These are phyloP conservation scores for Vaccinium macrocarpon DNA, from an alignment of 148 eudicot species.

Conservation along the genomic window DNA sequence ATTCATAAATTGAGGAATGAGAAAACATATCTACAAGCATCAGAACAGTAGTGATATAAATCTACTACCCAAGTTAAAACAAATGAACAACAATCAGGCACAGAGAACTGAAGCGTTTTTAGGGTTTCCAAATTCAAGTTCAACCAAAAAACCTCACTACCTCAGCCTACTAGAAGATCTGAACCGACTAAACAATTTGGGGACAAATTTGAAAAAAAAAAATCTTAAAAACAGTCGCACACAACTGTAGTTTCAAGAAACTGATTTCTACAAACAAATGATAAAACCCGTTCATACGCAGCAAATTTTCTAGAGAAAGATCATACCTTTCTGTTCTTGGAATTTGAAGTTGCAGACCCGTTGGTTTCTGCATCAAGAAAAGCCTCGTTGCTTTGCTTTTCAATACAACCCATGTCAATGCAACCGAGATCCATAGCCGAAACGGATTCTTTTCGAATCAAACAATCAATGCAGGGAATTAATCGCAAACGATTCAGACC, in stretches of 20 bases:
- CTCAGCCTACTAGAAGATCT: not conserved
- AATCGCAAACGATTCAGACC: not conserved
- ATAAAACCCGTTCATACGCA: not conserved
- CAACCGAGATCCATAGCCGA: conserved; percentile 66
- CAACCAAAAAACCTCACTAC: not conserved
- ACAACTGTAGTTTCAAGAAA: not conserved
- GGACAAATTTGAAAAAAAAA: not conserved
- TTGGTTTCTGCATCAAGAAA: conserved; percentile 17
- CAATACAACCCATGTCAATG: conserved; percentile 69
- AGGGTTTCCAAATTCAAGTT: conserved; percentile 11
- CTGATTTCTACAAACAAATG: not conserved
- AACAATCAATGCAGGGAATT: not conserved
- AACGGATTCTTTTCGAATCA: not conserved
- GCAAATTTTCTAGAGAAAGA: not conserved
- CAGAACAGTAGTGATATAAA: not conserved
- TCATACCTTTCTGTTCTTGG: conserved; percentile 50
- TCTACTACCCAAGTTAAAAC: not conserved
- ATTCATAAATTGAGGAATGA: not conserved
- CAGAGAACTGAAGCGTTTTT: not conserved
- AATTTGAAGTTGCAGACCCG: conserved; percentile 31
- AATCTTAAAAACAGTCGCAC: not conserved
- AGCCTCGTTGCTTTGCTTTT: conserved; percentile 26
- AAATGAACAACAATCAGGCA: not conserved
- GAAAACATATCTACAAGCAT: not conserved
- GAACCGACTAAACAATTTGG: not conserved